Evolutionary conservation across 352 stramenopile species (phyloP).

Genomic region (Aphanomyces invadans): DNA sequence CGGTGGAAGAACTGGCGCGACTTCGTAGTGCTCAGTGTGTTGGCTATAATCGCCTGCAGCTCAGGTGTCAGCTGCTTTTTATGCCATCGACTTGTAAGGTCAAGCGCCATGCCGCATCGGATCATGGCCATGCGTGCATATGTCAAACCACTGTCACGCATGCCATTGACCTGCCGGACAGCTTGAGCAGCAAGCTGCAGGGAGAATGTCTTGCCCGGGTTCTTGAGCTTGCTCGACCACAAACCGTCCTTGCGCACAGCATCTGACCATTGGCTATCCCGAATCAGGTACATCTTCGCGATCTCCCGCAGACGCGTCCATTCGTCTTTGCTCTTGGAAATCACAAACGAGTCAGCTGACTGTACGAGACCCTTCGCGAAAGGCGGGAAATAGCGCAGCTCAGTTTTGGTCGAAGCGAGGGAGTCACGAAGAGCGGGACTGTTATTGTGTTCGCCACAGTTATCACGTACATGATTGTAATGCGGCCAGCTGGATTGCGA

Average conservation of each 20-base stretch:
- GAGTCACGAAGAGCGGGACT: constrained; percentile 15
- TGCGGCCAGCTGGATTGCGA: not conserved
- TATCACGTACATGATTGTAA: constrained; percentile 29
- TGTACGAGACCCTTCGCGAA: constrained; percentile 28
- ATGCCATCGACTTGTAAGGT: not conserved
- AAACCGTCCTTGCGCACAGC: constrained; percentile 23
- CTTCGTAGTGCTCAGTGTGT: too few relatives aligned
- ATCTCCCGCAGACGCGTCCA: constrained; percentile 28
- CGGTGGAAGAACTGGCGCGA: too few relatives aligned
- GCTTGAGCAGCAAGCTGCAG: constrained; percentile 26
- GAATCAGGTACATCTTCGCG: constrained; percentile 32
- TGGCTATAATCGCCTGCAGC: not conserved
- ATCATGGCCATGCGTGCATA: constrained; percentile 36
- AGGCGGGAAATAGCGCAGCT: constrained; percentile 23
- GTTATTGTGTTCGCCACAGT: constrained; percentile 24
- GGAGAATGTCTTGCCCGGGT: constrained; percentile 30
- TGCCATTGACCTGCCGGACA: constrained; percentile 27
- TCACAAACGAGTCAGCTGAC: constrained; percentile 31
- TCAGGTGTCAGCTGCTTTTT: not conserved
- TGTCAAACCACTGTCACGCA: constrained; percentile 26
- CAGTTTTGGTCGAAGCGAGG: constrained; percentile 10
- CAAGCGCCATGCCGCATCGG: constrained; percentile 23
- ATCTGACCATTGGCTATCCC: constrained; percentile 28
- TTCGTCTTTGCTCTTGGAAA: constrained; percentile 30
- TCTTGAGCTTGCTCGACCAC: constrained; percentile 33